A percentile compares a stretch with the other conserved stretches of the same genome.
These are phyloP conservation scores for Wickerhamiella siamensis DNA, from an alignment of 805 yeast genomes.

Conservation along the genomic window DNA sequence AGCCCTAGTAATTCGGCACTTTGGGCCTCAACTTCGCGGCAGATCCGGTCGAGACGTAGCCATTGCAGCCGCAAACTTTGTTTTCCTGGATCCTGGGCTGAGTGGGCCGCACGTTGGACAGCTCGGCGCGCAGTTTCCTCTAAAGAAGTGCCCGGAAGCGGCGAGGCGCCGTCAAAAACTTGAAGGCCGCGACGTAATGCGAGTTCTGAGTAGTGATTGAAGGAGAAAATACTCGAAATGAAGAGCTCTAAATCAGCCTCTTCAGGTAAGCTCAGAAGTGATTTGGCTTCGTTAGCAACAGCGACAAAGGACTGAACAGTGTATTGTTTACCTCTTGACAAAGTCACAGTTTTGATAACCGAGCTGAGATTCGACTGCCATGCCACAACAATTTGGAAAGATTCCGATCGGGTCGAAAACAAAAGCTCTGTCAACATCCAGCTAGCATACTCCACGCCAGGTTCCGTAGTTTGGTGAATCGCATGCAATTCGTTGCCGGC, in stretches of 20 bases:
- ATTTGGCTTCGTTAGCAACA: not conserved
- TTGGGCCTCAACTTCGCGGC: conserved; percentile 52
- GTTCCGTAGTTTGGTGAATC: not conserved
- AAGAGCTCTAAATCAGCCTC: conserved; percentile 6
- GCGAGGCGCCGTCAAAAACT: not conserved
- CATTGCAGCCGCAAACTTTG: conserved; percentile 39
- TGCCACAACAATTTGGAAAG: conserved; percentile 8
- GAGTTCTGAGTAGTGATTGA: not conserved
- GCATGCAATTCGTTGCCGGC: not conserved
- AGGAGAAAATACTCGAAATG: conserved; percentile 2
- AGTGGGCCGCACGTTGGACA: conserved; percentile 1
- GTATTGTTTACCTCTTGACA: not conserved
- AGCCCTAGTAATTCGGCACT: conserved; percentile 47
- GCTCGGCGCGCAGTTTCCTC: not conserved
- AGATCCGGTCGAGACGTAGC: conserved; percentile 53
- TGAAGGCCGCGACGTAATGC: not conserved
- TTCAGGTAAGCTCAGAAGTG: conserved; percentile 7
- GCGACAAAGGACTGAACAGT: not conserved
- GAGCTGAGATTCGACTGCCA: conserved; percentile 11
- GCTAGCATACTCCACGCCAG: not conserved
- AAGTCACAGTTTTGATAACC: not conserved
- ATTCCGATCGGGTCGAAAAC: not conserved
- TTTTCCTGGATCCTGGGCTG: conserved; percentile 26
- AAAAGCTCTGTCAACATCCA: conserved; percentile 13
- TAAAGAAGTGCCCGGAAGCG: not conserved